A percentile compares a stretch with the other conserved stretches of the same genome.
These are phyloP conservation scores for Saccharomycopsis synnaedendra DNA, from an alignment of 805 yeast species.

Conservation along the genomic window DNA sequence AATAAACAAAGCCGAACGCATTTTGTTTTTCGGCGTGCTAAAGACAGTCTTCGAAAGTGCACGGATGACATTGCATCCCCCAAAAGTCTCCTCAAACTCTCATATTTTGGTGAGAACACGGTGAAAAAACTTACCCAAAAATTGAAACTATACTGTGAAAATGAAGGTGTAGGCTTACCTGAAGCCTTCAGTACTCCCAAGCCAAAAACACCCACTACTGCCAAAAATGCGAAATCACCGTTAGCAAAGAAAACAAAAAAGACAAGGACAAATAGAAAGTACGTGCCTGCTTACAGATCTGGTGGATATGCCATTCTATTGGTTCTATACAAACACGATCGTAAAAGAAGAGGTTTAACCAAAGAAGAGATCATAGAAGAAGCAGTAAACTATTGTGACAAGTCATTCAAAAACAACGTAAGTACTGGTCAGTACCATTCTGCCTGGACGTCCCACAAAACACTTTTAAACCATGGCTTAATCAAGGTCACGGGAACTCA, in stretches of 20 bases:
- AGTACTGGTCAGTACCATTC: constrained; percentile 52
- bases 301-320: constrained; percentile 80
- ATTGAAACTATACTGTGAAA: constrained; percentile 44
- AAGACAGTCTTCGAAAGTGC: constrained; percentile 35
- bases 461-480: constrained; percentile 47
- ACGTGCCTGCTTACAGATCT: constrained; percentile 63
- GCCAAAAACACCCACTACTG: constrained; percentile 8
- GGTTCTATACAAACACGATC: constrained; percentile 41
- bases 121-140: constrained; percentile 37
- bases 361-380: constrained; percentile 43
- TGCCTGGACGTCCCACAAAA: constrained; percentile 66
- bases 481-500: constrained; percentile 40
- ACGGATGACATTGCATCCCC: constrained; percentile 42
- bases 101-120: constrained; percentile 64
- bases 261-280: constrained; percentile 23
- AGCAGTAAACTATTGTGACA: constrained; percentile 46
- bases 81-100: constrained; percentile 44
- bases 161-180: constrained; percentile 38
- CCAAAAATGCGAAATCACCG: neutral
- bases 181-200: constrained; percentile 19
- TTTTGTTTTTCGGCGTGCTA: constrained; percentile 43
- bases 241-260: constrained; percentile 18
- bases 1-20: constrained; percentile 41
- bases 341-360: constrained; percentile 42
- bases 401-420: constrained; percentile 49